Evolutionary conservation across 345 rosid species (phyloP), one percentile per base, ranked within the genome.

Genomic region (Geranium brycei): DNA sequence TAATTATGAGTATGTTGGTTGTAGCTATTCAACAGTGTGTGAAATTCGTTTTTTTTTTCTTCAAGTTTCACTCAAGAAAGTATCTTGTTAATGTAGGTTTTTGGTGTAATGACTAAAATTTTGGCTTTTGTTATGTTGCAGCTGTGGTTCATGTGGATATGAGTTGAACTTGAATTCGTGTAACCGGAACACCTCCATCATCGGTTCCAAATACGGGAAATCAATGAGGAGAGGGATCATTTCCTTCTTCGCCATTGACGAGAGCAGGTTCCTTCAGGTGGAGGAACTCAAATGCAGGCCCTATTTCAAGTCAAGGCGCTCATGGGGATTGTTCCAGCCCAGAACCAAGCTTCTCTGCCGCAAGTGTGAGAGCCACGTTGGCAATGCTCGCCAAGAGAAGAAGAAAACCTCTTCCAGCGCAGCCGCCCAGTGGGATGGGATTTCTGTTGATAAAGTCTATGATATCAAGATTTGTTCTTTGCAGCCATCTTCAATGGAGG

Each of bases 311-410:
- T 72, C 64, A 58, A 87, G 71, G 80, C 61, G 72, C 62, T 79
- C 88, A 0, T 83, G 85, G 87, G 80, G 88, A 31, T 71, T 91
- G 23, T 81, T 87, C 72, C 82, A 79, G 59, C 79, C 70, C 58
- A 83, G 80, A 76, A 91, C 90, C 30, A 87, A 85, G 80, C 90
- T 91, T 59, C 90, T 91, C 17, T 91, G 97, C 72, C 85, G 95
- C 19, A 87, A 88, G 77, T 91, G 97, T 68, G 82, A 81, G 23
- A 87, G 83, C 58, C 77, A 81, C 53, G 77, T 91, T 5, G 97
- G 97, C 62, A 68, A 68, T 35, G 41, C 41, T 35, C 10, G 10
- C 41, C 41, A 4, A 35, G 41, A 35, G 41, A 35, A 35, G 41
- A 35, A 35, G 41, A 35, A 35, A 7, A 35, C 5, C 10, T 35